Evolutionary conservation across 305 asterid genomes (phyloP).

Genomic region (Coffea humblotiana): DNA sequence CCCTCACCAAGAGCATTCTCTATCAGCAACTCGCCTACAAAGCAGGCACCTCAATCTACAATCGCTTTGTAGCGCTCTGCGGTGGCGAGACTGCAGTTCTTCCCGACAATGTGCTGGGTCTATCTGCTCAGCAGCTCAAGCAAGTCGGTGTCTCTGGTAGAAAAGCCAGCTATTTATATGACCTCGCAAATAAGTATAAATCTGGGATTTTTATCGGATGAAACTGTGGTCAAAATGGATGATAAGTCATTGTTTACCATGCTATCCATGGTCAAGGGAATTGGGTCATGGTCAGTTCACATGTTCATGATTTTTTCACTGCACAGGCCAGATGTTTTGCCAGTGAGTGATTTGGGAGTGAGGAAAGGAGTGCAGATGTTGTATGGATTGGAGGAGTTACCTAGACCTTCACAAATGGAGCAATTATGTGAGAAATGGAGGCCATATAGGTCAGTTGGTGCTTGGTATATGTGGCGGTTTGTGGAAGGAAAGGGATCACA

Average conservation of each 20-base stretch:
- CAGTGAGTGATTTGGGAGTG: slow-evolving; percentile 90
- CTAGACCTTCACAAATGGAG: slow-evolving; percentile 91
- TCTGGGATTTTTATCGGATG: slow-evolving; percentile 81
- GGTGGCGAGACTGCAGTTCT: slow-evolving; percentile 65
- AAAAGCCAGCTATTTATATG: slow-evolving; percentile 83
- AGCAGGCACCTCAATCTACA: slow-evolving; percentile 83
- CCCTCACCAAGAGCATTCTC: slow-evolving; percentile 78
- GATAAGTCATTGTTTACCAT: slow-evolving; percentile 84
- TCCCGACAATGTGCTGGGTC: slow-evolving; percentile 71
- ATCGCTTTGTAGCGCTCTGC: slow-evolving; percentile 74
- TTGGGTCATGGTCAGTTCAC: slow-evolving; percentile 97
- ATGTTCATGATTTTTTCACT: slow-evolving; percentile 96
- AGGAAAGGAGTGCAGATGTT: slow-evolving; percentile 91
- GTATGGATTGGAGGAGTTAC: slow-evolving; percentile 82
- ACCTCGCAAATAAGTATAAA: slow-evolving; percentile 74
- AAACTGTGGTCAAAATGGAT: slow-evolving; percentile 82
- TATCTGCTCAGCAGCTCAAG: slow-evolving; percentile 77
- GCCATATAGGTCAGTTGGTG: slow-evolving; percentile 93
- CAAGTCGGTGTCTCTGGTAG: slow-evolving; percentile 92
- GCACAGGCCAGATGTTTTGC: slow-evolving; percentile 95
- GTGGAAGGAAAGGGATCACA: slow-evolving; percentile 72
- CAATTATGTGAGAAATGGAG: slow-evolving; percentile 89
- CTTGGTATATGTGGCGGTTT: slow-evolving; percentile 97
- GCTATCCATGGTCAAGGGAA: slow-evolving; percentile 98
- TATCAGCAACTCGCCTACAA: slow-evolving; percentile 88